Percentiles rank a stretch among this genome's conserved stretches.
phyloP scores from a whole-genome alignment of 2,329 filamentous ascomycete genomes.

The Aspergillus aculeatinus region DNA sequence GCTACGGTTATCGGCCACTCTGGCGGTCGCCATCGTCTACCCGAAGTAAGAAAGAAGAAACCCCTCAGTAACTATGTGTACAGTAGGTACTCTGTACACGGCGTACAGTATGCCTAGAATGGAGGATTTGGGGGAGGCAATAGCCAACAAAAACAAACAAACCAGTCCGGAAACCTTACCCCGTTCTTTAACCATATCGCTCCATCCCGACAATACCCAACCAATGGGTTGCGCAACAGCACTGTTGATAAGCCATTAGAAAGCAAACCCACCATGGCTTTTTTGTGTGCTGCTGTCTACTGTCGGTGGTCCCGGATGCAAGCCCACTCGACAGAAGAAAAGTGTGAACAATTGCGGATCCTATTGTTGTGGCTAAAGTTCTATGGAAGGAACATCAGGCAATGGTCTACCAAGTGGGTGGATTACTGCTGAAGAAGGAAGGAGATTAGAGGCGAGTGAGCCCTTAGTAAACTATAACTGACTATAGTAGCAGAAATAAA shows the following conservation, averaged over 20 bases:
- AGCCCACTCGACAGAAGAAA: neutral
- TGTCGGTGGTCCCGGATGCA: neutral
- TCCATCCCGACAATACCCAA: neutral
- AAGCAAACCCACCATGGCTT: neutral
- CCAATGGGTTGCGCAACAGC: neutral
- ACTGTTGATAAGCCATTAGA: neutral
- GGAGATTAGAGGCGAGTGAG: neutral
- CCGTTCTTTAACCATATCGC: neutral
- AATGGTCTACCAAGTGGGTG: constrained; percentile 13
- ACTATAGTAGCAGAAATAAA: neutral
- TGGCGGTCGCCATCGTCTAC: neutral
- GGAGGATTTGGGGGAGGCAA: no score
- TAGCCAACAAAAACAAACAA: neutral
- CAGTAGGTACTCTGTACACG: no score
- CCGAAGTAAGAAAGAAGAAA: neutral
- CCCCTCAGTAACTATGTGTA: no score
- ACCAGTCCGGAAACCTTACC: neutral
- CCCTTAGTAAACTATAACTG: no score
- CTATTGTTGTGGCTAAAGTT: neutral
- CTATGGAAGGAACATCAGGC: constrained; percentile 13
- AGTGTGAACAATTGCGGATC: constrained; percentile 15
- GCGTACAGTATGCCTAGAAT: no score
- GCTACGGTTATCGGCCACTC: constrained; percentile 2
- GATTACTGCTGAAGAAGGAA: constrained; percentile 11
- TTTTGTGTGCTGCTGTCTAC: neutral